Evolutionary conservation across 192 early-diverging fungal genomes (phyloP), one percentile per base, ranked within the genome.

Genomic region (Dispira parvispora): DNA sequence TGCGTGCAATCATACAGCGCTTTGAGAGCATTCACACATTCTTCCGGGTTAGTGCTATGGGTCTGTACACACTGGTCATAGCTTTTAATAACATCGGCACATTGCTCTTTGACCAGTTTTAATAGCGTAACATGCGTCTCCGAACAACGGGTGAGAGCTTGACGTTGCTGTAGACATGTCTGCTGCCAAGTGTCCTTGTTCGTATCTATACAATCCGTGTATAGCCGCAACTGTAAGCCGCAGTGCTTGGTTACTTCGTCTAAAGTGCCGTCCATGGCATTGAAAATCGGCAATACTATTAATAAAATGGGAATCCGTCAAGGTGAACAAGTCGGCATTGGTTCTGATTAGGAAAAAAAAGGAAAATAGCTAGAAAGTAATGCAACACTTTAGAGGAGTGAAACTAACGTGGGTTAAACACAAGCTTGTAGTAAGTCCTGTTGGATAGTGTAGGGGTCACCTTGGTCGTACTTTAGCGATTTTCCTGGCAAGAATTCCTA

Each of bases 51-150:
- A 25, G 75, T 69, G 8, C 72, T 55, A 64, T 82, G 73, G 45
- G 69, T 70, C 56, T 68, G 57, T 42, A 82, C 67, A 60, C 80
- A 82, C 21, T 61, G 53, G 47, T 82, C 80, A 55, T 82, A 82
- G 18, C 68, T 68, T 60, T 71, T 72, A 44, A 82, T 79, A 46
- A 72, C 73, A 0, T 68, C 64, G 38, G 67, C 69, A 61, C 80
- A 82, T 60, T 73, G 73, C 54, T 75, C 64, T 60, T 82, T 82
- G 65, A 82, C 80, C 65, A 68, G 72, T 66, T 79, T 78, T 55
- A 82, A 71, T 21, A 82, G 73, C 11, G 75, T 76, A 23, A 82
- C 80, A 65, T 81, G 78, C 63, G 79, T 75, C 53, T 81, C 77
- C 21, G 80, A 81, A 42, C 80, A 81, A 65, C 74, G 73, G 10